Evolutionary conservation across 345 rosid genomes (phyloP).

Genomic region (Cochlearia excelsa): DNA sequence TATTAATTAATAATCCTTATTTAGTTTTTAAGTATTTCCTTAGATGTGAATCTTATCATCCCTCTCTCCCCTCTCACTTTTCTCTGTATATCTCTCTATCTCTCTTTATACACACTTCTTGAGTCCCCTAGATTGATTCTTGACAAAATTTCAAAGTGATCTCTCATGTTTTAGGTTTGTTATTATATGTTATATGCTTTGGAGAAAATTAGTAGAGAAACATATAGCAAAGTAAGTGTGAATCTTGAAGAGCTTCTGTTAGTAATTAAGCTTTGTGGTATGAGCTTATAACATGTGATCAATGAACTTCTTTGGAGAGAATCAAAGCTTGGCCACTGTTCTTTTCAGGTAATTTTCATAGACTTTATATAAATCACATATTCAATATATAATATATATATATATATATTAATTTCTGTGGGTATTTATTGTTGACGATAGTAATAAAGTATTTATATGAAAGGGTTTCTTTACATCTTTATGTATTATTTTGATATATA

Average conservation of each 20-base stretch:
- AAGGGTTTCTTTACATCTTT: too few relatives aligned
- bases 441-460: too few relatives aligned
- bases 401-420: too few relatives aligned
- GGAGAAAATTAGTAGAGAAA: not conserved
- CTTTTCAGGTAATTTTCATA: conserved; percentile 46
- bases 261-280: conserved; percentile 30
- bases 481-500: too few relatives aligned
- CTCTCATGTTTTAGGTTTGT: conserved; percentile 34
- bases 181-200: not conserved
- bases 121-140: conserved; percentile 27
- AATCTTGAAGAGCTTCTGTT: conserved; percentile 21
- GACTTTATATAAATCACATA: not conserved
- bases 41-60: conserved; percentile 24
- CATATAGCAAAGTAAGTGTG: conserved; percentile 4
- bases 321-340: conserved; percentile 36
- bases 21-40: conserved; percentile 23
- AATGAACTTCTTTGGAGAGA: conserved; percentile 46
- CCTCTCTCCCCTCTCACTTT: not conserved
- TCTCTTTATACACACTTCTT: conserved; percentile 24
- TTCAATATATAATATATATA: not conserved
- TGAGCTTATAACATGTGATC: conserved; percentile 42
- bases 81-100: conserved; percentile 16
- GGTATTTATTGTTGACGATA: too few relatives aligned
- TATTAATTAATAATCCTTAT: conserved; percentile 20
- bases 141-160: conserved; percentile 22